Evolutionary conservation across 108 stramenopile species (phyloP).

Genomic region (Nitzschia inconspicua): DNA sequence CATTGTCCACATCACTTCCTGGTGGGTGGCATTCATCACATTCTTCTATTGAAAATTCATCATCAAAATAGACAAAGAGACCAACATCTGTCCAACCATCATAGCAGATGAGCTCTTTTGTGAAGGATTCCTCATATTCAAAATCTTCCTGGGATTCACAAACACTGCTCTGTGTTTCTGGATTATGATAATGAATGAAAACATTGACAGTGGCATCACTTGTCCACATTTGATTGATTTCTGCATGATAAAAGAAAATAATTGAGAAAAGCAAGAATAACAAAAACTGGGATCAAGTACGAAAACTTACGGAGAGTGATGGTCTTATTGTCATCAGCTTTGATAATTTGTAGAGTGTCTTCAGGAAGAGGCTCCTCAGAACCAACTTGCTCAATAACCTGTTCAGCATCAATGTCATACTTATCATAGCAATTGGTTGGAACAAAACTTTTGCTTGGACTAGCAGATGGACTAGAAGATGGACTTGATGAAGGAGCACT

Average conservation of each 20-base stretch:
- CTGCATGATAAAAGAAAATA: neutral
- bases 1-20: conserved; percentile 7
- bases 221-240: conserved; percentile 6
- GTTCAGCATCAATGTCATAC: conserved; percentile 5
- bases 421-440: conserved; percentile 16
- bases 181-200: conserved; percentile 12
- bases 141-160: conserved; percentile 3
- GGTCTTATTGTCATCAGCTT: neutral
- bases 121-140: neutral
- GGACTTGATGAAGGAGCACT: neutral
- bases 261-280: too few relatives aligned
- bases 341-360: conserved; percentile 8
- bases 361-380: conserved; percentile 2
- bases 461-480: neutral
- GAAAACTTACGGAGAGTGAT: neutral
- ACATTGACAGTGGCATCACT: neutral
- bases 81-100: conserved; percentile 16
- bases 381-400: neutral
- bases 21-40: conserved; percentile 18
- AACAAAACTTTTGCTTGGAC: neutral
- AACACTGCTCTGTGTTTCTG: neutral
- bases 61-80: conserved; percentile 10
- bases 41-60: conserved; percentile 16
- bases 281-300: neutral
- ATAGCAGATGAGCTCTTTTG: conserved; percentile 9